A percentile compares a stretch with the other conserved stretches of the same genome.
phyloP scores from a whole-genome alignment of 1,284 basidiomycete species.

The Sanguinoderma infundibulare region DNA sequence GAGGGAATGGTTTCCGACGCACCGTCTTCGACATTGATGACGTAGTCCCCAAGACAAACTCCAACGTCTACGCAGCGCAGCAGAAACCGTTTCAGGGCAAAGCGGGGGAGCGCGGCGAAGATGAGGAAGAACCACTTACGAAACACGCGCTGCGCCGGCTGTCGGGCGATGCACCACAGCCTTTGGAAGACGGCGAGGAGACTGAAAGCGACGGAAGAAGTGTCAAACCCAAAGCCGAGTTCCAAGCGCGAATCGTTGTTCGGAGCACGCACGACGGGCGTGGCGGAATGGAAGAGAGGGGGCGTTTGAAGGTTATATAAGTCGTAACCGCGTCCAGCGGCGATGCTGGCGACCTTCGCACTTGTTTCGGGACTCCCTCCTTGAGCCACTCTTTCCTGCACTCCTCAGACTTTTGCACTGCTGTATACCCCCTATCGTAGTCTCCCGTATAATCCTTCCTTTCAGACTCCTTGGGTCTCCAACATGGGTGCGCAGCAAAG shows the following conservation, averaged over 20 bases:
- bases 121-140: too few species aligned
- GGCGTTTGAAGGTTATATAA: background rate
- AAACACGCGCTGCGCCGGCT: too few species aligned
- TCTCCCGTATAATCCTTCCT: background rate
- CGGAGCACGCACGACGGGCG: conserved; percentile 2
- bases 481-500: conserved; percentile 8
- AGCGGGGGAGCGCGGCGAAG: too few species aligned
- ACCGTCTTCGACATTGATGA: background rate
- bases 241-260: background rate
- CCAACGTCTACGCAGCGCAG: background rate
- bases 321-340: background rate
- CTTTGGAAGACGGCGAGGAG: background rate
- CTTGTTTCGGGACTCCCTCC: background rate
- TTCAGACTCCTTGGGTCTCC: background rate
- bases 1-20: background rate
- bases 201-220: background rate
- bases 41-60: background rate
- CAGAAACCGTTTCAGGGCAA: too few species aligned
- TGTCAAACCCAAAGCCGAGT: background rate
- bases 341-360: background rate
- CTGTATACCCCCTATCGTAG: background rate
- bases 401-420: too few species aligned
- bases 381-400: background rate
- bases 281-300: background rate
- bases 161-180: conserved; percentile 1